phyloP scores from a whole-genome alignment of 768 basidiomycete species.

The Tricholoma saponaceum region DNA sequence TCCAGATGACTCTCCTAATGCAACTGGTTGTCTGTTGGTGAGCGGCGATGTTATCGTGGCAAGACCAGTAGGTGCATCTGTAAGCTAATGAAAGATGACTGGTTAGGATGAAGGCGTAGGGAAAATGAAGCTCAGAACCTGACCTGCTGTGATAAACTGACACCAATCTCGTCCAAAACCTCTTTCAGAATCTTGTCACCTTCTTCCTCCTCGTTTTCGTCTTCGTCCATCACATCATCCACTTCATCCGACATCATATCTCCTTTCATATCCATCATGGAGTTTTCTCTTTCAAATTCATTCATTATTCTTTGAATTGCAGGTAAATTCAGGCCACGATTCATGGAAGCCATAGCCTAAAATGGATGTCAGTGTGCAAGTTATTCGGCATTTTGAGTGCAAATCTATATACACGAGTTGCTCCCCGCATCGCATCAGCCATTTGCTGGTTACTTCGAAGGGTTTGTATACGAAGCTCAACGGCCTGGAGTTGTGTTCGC shows the following conservation, averaged over 20 bases:
- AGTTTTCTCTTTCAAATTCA: slow-evolving; percentile 96
- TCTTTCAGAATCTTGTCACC: slow-evolving; percentile 93
- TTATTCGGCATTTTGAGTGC: background rate
- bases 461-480: slow-evolving; percentile 92
- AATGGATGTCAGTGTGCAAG: background rate
- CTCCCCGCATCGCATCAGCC: slow-evolving; percentile 99
- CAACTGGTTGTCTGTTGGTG: slow-evolving; percentile 73
- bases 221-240: slow-evolving; percentile 86
- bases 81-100: slow-evolving; percentile 50
- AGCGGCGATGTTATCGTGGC: slow-evolving; percentile 56
- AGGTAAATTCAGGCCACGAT: slow-evolving; percentile 91
- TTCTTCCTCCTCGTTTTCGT: slow-evolving; percentile 96
- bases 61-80: slow-evolving; percentile 77
- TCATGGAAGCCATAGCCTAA: slow-evolving; percentile 98
- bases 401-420: slow-evolving; percentile 69
- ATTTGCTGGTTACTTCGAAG: slow-evolving; percentile 97
- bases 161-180: slow-evolving; percentile 96
- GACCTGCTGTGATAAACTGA: slow-evolving; percentile 84
- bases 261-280: slow-evolving; percentile 99
- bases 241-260: slow-evolving; percentile 99
- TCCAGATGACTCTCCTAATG: slow-evolving; percentile 67
- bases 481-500: slow-evolving; percentile 97
- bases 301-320: slow-evolving; percentile 95
- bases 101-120: slow-evolving; percentile 5
- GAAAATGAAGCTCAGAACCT: slow-evolving; percentile 7